Conservation (phyloP, 108 stramenopile genomes). For the Asterionellopsis glacialis region DNA sequence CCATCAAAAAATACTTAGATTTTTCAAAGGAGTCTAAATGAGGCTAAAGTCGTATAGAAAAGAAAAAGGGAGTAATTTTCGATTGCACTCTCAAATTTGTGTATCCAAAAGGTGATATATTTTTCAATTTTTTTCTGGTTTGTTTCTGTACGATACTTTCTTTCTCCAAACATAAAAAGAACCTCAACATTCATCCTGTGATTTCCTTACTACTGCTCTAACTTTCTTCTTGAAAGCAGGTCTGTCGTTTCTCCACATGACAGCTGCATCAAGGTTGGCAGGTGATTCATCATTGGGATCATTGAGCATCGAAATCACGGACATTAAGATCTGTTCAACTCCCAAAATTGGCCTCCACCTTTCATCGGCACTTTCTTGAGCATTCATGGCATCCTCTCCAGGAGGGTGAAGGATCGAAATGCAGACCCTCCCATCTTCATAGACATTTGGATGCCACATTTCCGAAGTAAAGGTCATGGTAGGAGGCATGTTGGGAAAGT, state of each 20-base stretch:
- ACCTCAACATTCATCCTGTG: constrained; percentile 69
- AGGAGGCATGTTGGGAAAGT: constrained; percentile 97
- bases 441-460: constrained; percentile 99
- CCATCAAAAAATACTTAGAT: too few species aligned
- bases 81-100: too few species aligned
- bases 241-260: constrained; percentile 92
- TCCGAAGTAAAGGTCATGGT: constrained; percentile 89
- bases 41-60: too few species aligned
- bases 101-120: too few species aligned
- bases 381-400: constrained; percentile 93
- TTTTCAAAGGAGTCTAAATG: too few species aligned
- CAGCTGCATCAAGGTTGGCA: constrained; percentile 98
- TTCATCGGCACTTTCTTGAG: constrained; percentile 94
- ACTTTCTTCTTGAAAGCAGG: constrained; percentile 93
- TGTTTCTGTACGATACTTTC: neutral
- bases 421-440: constrained; percentile 88
- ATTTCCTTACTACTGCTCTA: constrained; percentile 77
- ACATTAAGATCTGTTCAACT: constrained; percentile 94
- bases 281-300: constrained; percentile 98
- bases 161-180: neutral
- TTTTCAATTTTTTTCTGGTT: neutral
- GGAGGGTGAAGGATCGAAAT: constrained; percentile 99
- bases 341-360: constrained; percentile 98
- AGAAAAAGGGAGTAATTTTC: too few species aligned
- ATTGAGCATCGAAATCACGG: constrained; percentile 94